phyloP scores from a whole-genome alignment of 495 filamentous ascomycete genomes.

The Neurospora sp. region DNA sequence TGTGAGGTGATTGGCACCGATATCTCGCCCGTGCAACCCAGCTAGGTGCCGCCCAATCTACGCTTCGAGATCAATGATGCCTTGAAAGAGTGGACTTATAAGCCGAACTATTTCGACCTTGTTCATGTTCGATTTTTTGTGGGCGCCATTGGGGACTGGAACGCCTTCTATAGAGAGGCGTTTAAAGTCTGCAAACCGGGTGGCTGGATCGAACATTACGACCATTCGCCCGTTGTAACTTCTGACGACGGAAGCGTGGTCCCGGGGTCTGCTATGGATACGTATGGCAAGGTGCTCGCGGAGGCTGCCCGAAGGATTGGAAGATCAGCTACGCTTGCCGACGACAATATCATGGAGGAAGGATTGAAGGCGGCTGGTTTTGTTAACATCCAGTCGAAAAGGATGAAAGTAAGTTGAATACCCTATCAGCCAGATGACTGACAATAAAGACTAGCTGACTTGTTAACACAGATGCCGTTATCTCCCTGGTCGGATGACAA shows the following conservation, averaged over 20 bases:
- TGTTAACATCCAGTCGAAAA: slow-evolving; percentile 4
- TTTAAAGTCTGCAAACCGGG: slow-evolving; percentile 16
- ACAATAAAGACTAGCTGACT: neutral
- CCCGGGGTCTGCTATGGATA: slow-evolving; percentile 3
- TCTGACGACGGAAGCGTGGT: slow-evolving; percentile 12
- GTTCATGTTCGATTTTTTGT: slow-evolving; percentile 46
- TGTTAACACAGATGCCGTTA: neutral
- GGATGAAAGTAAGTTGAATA: neutral
- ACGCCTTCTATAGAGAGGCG: slow-evolving; percentile 26
- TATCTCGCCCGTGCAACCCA: slow-evolving; percentile 31
- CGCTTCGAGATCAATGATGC: slow-evolving; percentile 36
- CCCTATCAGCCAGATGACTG: neutral
- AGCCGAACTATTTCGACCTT: slow-evolving; percentile 44
- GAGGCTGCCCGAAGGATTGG: slow-evolving; percentile 8
- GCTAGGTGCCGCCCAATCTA: slow-evolving; percentile 29
- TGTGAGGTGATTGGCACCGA: slow-evolving; percentile 26
- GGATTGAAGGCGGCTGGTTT: slow-evolving; percentile 29
- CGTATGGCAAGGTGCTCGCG: slow-evolving; percentile 12
- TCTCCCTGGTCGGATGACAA: neutral
- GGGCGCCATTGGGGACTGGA: slow-evolving; percentile 45
- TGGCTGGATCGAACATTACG: slow-evolving; percentile 16
- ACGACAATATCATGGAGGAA: slow-evolving; percentile 22
- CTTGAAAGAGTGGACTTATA: slow-evolving; percentile 36
- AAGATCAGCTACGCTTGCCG: slow-evolving; percentile 5
- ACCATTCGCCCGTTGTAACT: slow-evolving; percentile 14